These are phyloP conservation scores for Omphalotus olearius DNA, from an alignment of 1,284 basidiomycete species.

Conservation along the genomic window DNA sequence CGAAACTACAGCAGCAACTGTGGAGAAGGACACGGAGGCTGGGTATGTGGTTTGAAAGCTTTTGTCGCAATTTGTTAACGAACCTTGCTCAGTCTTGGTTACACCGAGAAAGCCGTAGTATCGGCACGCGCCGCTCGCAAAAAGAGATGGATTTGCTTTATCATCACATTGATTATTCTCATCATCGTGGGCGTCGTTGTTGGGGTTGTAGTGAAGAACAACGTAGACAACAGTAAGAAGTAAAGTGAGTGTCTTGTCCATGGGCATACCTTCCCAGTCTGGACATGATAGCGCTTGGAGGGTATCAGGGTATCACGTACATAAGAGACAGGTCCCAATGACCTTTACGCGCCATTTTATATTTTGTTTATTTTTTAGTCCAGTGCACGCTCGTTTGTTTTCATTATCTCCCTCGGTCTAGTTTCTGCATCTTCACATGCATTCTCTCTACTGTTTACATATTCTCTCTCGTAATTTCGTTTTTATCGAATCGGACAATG, in stretches of 20 bases:
- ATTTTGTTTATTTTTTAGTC: not conserved
- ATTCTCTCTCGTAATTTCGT: not conserved
- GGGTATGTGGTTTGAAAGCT: slow-evolving; percentile 52
- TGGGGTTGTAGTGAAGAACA: slow-evolving; percentile 45
- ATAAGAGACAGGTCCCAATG: too few relatives aligned
- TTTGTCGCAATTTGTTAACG: slow-evolving; percentile 12
- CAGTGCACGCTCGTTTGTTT: not conserved
- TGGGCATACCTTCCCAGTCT: too few relatives aligned
- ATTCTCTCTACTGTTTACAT: not conserved
- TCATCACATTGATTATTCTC: slow-evolving; percentile 61
- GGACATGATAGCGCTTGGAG: too few relatives aligned
- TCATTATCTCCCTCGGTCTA: not conserved
- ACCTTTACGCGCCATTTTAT: not conserved
- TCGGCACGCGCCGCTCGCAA: slow-evolving; percentile 88
- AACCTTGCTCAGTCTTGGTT: slow-evolving; percentile 50
- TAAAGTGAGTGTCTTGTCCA: too few relatives aligned
- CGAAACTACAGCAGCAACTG: slow-evolving; percentile 67
- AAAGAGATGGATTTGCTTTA: slow-evolving; percentile 93
- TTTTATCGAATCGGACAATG: slow-evolving; percentile 5
- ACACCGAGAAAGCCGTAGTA: slow-evolving; percentile 82
- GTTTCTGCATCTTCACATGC: not conserved
- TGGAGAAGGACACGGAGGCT: slow-evolving; percentile 77
- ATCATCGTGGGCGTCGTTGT: slow-evolving; percentile 62
- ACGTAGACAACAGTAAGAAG: slow-evolving; percentile 23
- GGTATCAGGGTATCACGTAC: too few relatives aligned